Conservation (phyloP, 1,284 basidiomycete genomes). For the Grifola frondosa region DNA sequence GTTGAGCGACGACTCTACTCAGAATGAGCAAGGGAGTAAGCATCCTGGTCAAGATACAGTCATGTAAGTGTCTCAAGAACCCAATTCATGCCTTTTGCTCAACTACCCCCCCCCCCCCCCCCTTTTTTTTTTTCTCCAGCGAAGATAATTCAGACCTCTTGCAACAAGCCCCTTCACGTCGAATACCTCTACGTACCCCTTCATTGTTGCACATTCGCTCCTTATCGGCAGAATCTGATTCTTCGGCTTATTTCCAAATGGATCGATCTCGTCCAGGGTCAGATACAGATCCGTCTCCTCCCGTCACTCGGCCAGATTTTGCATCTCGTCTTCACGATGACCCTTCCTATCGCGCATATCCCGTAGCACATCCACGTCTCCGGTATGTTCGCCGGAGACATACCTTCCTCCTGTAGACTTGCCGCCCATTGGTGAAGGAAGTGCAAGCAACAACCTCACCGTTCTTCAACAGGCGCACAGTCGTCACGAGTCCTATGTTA, state of each 20-base stretch:
- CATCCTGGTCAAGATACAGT: conserved; percentile 13
- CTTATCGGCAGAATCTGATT: conserved; percentile 62
- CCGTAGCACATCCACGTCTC: conserved; percentile 38
- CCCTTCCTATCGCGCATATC: conserved; percentile 41
- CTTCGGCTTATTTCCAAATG: conserved; percentile 47
- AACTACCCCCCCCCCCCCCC: too few species aligned
- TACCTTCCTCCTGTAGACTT: conserved; percentile 42
- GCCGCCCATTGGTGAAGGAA: conserved; percentile 13
- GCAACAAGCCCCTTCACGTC: conserved; percentile 11
- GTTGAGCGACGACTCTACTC: conserved; percentile 28
- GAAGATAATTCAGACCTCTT: not conserved
- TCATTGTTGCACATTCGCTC: conserved; percentile 48
- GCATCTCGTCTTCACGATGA: conserved; percentile 54
- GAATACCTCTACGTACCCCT: conserved; percentile 13
- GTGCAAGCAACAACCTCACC: too few species aligned
- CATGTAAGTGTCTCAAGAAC: conserved; percentile 12
- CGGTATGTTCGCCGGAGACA: conserved; percentile 54
- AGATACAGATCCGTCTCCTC: conserved; percentile 9
- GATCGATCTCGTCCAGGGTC: conserved; percentile 17
- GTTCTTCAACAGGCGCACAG: conserved; percentile 39
- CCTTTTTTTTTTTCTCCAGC: not conserved
- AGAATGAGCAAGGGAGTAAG: conserved; percentile 15
- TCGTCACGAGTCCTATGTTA: conserved; percentile 55
- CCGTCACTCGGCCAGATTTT: conserved; percentile 33
- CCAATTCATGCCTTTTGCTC: too few species aligned